Evolutionary conservation across 345 rosid species (phyloP), one percentile per base, ranked within the genome.

Genomic region (Populus euphratica): DNA sequence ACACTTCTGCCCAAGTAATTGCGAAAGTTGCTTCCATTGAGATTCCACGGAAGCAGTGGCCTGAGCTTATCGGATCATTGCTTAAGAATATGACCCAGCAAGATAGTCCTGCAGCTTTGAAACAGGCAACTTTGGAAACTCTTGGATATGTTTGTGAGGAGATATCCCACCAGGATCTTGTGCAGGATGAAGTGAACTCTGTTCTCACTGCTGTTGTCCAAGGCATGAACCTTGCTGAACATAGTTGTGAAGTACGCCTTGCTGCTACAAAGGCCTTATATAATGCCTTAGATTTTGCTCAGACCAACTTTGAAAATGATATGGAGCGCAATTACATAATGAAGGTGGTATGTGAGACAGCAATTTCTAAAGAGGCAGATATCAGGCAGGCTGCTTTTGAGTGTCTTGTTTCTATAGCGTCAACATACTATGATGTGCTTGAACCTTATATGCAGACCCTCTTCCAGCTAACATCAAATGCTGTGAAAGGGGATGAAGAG

Each of bases 181-280:
- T 82, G 75, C 98, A 93, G 81, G 95, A 92, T 61, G 97, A 96
- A 81, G 98, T 96, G 72, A 96, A 93, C 76, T 85, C 90, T 27
- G 91, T 96, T 70, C 98, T 96, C 56, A 96, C 98, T 68, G 97
- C 98, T 52, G 97, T 96, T 68, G 99, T 96, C 69, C 98, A 96
- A 79, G 99, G 99, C 79, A 93, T 96, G 99, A 93, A 85, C 83
- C 89, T 81, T 81, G 81, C 93, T 72, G 97, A 88, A 82, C 88
- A 89, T 74, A 81, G 88, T 62, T 86, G 86, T 49, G 97, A 92
- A 69, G 94, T 96, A 47, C 90, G 97, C 64, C 94, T 92, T 70
- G 94, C 97, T 17, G 97, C 99, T 61, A 91, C 97, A 41, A 88
- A 76, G 78, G 97, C 97, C 49, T 78, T 93, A 68, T 88, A 81